Evolutionary conservation across 2,329 filamentous ascomycete genomes (phyloP), one percentile per base, ranked within the genome.

Genomic region (Neurospora sp.): DNA sequence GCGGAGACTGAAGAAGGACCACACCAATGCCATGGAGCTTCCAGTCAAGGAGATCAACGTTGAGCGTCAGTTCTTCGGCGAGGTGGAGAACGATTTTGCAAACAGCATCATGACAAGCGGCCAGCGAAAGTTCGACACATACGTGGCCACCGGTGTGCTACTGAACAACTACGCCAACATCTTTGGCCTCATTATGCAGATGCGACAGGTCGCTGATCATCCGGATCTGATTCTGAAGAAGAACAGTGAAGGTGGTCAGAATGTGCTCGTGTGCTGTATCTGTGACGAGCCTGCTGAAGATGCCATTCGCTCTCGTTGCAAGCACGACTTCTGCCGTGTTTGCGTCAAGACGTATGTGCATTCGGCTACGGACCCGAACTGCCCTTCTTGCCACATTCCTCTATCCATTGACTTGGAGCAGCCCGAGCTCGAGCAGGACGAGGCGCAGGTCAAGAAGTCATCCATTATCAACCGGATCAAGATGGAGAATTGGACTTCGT

Each of bases 121-220:
- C 8, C 88, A 90, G 70, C 91, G 96, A 72, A 90, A 93, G 75
- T 99, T 98, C 74, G 92, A 98, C 77, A 98, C 94, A 0, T 99
- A 98, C 74, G 96, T 98, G 43, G 91, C 93, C 19, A 92, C 93
- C 73, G 94, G 93, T 82, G 95, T 98, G 23, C 88, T 99, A 80
- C 86, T 99, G 72, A 93, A 98, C 84, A 97, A 97, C 78, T 98
- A 98, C 75, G 96, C 96, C 82, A 99, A 99, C 79, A 98, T 99
- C 74, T 99, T 99, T 76, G 95, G 94, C 77, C 86, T 99, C 69
- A 97, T 99, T 77, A 98, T 98, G 93, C 94, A 97, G 80, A 98
- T 99, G 95, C 91, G 96, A 69, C 96, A 99, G 82, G 92, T 97
- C 36, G 93, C 96, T 8, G 96, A 99, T 74, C 96, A 99, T 78